Evolutionary conservation across 108 stramenopile genomes (phyloP).

Genomic region (Bacterosira constricta): DNA sequence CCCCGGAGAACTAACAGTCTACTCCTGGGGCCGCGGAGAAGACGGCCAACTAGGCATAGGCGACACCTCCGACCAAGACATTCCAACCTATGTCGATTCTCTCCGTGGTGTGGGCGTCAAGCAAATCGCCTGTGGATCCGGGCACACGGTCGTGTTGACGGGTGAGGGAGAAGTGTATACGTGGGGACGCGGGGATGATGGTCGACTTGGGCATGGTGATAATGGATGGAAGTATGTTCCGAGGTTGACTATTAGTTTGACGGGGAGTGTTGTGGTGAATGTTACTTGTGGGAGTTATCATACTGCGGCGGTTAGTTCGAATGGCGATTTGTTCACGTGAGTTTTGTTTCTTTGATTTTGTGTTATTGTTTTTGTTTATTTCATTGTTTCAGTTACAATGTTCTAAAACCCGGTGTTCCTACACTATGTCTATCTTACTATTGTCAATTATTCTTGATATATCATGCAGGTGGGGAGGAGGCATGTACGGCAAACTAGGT

Average conservation of each 20-base stretch:
- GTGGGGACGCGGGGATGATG: conserved; percentile 88
- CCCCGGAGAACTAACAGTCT: conserved; percentile 69
- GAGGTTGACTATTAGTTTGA: conserved; percentile 77
- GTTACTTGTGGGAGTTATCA: conserved; percentile 95
- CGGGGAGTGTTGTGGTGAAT: conserved; percentile 80
- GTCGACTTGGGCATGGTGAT: conserved; percentile 93
- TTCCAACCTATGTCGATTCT: conserved; percentile 90
- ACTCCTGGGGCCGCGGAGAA: conserved; percentile 91
- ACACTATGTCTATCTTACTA: too few relatives aligned
- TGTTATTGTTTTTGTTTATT: background rate
- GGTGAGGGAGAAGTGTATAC: conserved; percentile 95
- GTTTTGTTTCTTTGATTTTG: background rate
- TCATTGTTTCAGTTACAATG: background rate
- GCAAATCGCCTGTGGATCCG: conserved; percentile 93
- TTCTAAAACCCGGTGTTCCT: too few relatives aligned
- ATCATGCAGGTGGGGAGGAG: conserved; percentile 86
- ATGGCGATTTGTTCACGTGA: conserved; percentile 92
- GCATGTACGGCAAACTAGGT: conserved; percentile 97
- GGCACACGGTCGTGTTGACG: conserved; percentile 92
- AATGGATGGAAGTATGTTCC: conserved; percentile 98
- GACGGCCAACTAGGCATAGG: conserved; percentile 89
- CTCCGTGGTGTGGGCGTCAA: conserved; percentile 89
- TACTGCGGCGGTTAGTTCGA: conserved; percentile 90
- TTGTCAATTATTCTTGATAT: too few relatives aligned
- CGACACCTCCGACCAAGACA: conserved; percentile 76